Evolutionary conservation across 768 basidiomycete species (phyloP).

Genomic region (Suillus lakei): DNA sequence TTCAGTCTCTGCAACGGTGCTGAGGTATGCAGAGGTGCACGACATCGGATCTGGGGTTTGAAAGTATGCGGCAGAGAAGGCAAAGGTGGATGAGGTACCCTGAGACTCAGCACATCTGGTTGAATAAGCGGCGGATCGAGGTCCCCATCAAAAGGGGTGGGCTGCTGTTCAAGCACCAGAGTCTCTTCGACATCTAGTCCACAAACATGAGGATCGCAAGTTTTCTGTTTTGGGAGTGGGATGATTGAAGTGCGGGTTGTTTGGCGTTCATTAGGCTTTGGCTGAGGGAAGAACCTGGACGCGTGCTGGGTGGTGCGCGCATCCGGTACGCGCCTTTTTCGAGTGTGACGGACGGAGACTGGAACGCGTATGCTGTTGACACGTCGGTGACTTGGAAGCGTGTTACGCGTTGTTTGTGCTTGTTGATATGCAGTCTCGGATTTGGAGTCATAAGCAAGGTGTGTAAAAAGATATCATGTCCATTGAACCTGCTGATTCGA

Average conservation of each 20-base stretch:
- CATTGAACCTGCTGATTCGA: no score
- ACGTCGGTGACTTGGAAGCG: no score
- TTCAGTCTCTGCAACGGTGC: slow-evolving; percentile 47
- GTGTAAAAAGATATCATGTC: no score
- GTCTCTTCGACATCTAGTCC: slow-evolving; percentile 43
- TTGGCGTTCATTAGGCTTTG: slow-evolving; percentile 19
- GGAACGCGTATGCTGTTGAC: no score
- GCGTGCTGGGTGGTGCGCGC: slow-evolving; percentile 45
- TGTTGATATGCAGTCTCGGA: no score
- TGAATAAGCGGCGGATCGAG: slow-evolving; percentile 22
- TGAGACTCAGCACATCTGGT: slow-evolving; percentile 24
- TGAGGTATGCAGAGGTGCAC: slow-evolving; percentile 39
- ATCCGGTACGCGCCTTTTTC: slow-evolving; percentile 73
- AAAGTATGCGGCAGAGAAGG: slow-evolving; percentile 24
- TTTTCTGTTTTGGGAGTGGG: slow-evolving; percentile 29
- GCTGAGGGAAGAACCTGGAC: slow-evolving; percentile 23
- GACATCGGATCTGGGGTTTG: slow-evolving; percentile 39
- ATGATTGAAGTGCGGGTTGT: slow-evolving; percentile 3
- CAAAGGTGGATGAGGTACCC: slow-evolving; percentile 32
- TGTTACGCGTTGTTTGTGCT: no score
- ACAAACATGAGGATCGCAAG: slow-evolving; percentile 54
- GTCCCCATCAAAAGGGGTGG: slow-evolving; percentile 1
- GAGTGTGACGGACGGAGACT: slow-evolving; percentile 58
- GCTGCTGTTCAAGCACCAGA: slow-evolving; percentile 29
- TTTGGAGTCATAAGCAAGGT: no score